Evolutionary conservation across 2,329 filamentous ascomycete species (phyloP).

Genomic region (Diplodia seriata): DNA sequence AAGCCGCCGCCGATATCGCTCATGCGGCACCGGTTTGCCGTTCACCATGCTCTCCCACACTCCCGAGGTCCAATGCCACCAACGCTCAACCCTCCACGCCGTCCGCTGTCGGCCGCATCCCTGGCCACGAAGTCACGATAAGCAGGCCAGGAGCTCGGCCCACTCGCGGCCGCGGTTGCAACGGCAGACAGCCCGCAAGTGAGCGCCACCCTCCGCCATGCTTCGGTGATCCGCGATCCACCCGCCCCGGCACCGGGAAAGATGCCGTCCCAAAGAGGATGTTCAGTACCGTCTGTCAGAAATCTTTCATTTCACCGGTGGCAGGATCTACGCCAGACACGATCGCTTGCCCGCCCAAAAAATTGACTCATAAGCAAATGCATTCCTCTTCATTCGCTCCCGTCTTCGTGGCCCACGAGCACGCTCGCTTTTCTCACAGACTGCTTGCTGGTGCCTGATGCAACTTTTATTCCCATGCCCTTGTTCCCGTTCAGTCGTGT

Average conservation of each 20-base stretch:
- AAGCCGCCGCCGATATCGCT: conserved; percentile 18
- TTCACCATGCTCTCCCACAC: neutral
- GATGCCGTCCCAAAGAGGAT: neutral
- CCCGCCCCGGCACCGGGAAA: conserved; percentile 2
- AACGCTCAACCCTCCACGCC: neutral
- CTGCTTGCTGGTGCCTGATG: neutral
- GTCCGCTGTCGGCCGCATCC: conserved; percentile 4
- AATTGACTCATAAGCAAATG: conserved; percentile 29
- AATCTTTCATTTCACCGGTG: conserved; percentile 5
- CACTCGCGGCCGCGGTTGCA: neutral
- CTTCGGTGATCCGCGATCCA: conserved; percentile 25
- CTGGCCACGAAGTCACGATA: neutral
- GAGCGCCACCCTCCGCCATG: neutral
- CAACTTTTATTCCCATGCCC: neutral
- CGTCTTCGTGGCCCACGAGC: neutral
- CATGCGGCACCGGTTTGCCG: neutral
- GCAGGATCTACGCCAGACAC: neutral
- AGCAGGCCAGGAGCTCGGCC: neutral
- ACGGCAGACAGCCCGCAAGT: conserved; percentile 1
- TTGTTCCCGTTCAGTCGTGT: neutral
- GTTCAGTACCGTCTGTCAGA: conserved; percentile 14
- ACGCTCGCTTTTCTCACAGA: neutral
- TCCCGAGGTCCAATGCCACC: neutral
- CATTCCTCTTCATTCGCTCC: conserved; percentile 24
- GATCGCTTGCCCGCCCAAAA: neutral